Evolutionary conservation across 148 eudicot genomes (phyloP).

Genomic region (Linanthus parryae): DNA sequence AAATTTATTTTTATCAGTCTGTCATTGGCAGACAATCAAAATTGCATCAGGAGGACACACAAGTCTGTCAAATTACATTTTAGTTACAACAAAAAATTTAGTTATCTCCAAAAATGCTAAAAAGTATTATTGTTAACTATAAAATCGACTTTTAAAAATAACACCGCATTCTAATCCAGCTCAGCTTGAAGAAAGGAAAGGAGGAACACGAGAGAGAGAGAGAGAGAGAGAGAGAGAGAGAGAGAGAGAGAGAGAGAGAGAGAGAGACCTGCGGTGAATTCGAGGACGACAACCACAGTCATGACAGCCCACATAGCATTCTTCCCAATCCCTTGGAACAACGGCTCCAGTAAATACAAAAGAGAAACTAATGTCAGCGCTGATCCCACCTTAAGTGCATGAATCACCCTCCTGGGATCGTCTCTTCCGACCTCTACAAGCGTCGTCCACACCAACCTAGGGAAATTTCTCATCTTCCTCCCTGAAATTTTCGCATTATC

Average conservation of each 20-base stretch:
- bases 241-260: too few species aligned
- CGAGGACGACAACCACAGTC: constrained; percentile 95
- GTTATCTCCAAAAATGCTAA: not conserved
- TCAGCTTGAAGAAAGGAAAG: too few species aligned
- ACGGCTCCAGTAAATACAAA: constrained; percentile 68
- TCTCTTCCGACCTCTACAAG: constrained; percentile 57
- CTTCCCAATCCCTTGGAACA: constrained; percentile 58
- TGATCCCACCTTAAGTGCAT: constrained; percentile 74
- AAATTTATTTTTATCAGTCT: too few species aligned
- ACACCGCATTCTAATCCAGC: too few species aligned
- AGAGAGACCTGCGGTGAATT: constrained; percentile 85
- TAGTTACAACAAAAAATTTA: not conserved
- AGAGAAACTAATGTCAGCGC: constrained; percentile 71
- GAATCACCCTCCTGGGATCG: constrained; percentile 70
- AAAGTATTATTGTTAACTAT: too few species aligned
- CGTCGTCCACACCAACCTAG: constrained; percentile 21
- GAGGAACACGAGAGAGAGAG: too few species aligned
- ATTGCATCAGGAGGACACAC: too few species aligned
- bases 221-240: too few species aligned
- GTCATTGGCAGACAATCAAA: too few species aligned
- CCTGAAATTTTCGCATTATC: not conserved
- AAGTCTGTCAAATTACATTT: not conserved
- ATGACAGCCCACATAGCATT: constrained; percentile 96
- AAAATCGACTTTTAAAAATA: too few species aligned
- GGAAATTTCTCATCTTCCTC: constrained; percentile 20